Evolutionary conservation across 805 yeast species (phyloP), one percentile per base, ranked within the genome.

Genomic region (Suhomyces emberorum): DNA sequence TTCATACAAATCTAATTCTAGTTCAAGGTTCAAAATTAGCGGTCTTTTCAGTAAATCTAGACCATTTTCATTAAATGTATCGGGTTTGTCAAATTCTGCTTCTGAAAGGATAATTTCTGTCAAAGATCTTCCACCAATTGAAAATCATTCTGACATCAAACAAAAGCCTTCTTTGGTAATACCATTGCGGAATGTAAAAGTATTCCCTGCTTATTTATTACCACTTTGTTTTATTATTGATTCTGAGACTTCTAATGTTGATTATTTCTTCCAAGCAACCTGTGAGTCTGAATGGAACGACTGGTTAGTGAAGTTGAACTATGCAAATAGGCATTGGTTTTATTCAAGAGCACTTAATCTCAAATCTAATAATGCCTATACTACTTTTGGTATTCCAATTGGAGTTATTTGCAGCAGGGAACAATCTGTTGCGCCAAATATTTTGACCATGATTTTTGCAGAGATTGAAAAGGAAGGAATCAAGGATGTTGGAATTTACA

Each of bases 401-500:
- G 76, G 72, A 22, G 78, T 77, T 44, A 76, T 88, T 3, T 88
- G 96, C 55, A 75, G 69, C 36, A 69, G 95, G 34, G 95, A 88
- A 47, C 64, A 74, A 7, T 61, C 78, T 0, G 43, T 61, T 2
- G 64, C 80, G 21, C 98, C 98, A 1, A 61, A 54, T 4, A 76
- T 89, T 28, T 77, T 89, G 38, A 78, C 72, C 23, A 71, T 72
- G 38, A 61, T 91, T 29, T 69, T 88, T 47, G 71, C 71, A 30
- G 93, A 83, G 47, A 84, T 91, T 45, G 98, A 91, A 57, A 61
- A 69, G n/a, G 76, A 89, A 36, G 96, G 98, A 0, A 57, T 91
- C 19, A 88, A 87, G 47, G 97, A 89, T 54, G 85, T 87, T 36
- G 98, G 98, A 12, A 69, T 91, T 10, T 91, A 91, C 57, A 77